Percentiles rank a stretch among this genome's conserved stretches.
Conservation (phyloP, 2,329 filamentous ascomycete genomes). For the Arachnopeziza araneosa region DNA sequence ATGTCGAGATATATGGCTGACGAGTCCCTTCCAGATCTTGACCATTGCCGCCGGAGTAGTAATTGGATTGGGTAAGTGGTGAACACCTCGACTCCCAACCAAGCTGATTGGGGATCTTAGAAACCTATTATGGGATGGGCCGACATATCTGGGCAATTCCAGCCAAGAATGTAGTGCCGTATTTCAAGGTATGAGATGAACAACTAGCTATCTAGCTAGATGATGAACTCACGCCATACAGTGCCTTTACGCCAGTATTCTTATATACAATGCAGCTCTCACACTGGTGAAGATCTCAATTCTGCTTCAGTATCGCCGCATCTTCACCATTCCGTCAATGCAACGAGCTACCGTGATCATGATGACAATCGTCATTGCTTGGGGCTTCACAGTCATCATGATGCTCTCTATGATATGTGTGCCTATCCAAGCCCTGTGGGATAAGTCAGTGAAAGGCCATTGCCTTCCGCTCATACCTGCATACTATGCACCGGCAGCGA, state of each 20-base stretch:
- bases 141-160: background rate
- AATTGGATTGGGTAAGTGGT: background rate
- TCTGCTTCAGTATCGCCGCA: slow-evolving; percentile 1
- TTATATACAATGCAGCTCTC: background rate
- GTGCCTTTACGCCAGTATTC: slow-evolving; percentile 2
- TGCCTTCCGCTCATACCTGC: background rate
- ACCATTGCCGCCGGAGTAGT: background rate
- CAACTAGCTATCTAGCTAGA: background rate
- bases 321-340: background rate
- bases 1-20: background rate
- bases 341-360: background rate
- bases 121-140: background rate
- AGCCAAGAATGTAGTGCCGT: background rate
- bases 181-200: background rate
- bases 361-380: background rate
- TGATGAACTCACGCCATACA: background rate
- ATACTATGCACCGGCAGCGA: background rate
- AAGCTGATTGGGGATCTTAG: background rate
- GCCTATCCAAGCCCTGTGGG: background rate
- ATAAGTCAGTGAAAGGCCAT: background rate
- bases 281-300: slow-evolving; percentile 4
- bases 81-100: background rate
- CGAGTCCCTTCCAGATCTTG: background rate
- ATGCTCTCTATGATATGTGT: background rate
- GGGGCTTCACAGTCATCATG: background rate